These are phyloP conservation scores for Bruguiera gymnorhiza DNA, from an alignment of 345 rosid genomes.

Conservation along the genomic window DNA sequence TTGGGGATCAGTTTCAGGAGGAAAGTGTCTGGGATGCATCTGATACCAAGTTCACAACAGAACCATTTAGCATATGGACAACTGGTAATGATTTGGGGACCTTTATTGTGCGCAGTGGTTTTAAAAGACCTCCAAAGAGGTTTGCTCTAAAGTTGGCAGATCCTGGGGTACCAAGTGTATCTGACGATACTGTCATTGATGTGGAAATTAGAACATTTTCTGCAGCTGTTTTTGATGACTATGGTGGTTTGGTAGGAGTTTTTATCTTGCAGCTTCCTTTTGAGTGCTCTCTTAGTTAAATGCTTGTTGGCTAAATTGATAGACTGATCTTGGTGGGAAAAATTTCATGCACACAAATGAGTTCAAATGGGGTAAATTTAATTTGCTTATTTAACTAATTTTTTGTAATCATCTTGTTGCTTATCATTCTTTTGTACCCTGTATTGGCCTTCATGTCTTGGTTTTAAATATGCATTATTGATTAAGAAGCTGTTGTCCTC, in stretches of 20 bases:
- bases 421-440: neutral
- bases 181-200: constrained; percentile 68
- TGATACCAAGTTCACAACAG: constrained; percentile 51
- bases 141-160: constrained; percentile 88
- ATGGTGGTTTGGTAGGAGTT: constrained; percentile 85
- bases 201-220: constrained; percentile 80
- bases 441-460: neutral
- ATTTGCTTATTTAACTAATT: neutral
- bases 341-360: neutral
- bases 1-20: constrained; percentile 75
- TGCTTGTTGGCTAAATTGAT: neutral
- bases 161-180: constrained; percentile 49
- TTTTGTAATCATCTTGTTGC: neutral
- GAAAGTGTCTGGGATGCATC: constrained; percentile 92
- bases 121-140: constrained; percentile 87
- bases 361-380: neutral
- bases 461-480: neutral
- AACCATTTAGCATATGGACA: constrained; percentile 87
- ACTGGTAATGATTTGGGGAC: constrained; percentile 72
- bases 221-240: constrained; percentile 90
- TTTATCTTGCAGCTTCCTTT: constrained; percentile 4
- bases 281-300: neutral
- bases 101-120: constrained; percentile 75
- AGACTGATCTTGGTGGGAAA: neutral
- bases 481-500: neutral